Percentiles rank a stretch among this genome's conserved stretches.
phyloP scores from a whole-genome alignment of 768 basidiomycete genomes.

The Mycena vitilis region DNA sequence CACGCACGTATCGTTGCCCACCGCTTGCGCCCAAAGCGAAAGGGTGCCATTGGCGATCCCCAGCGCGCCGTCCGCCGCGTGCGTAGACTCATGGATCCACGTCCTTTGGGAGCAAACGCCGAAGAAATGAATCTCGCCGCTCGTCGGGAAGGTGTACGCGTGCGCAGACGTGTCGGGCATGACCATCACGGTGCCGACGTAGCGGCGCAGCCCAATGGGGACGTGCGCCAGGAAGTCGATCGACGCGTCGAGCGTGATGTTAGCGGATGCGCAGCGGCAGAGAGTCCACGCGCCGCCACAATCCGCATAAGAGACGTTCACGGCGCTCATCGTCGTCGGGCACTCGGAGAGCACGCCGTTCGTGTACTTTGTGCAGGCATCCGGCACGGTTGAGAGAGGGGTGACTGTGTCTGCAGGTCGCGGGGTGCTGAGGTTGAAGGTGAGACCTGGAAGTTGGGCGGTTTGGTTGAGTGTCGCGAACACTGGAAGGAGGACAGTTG shows the following conservation, averaged over 20 bases:
- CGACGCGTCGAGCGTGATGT: constrained; percentile 12
- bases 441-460: too few relatives aligned
- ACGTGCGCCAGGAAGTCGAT: constrained; percentile 26
- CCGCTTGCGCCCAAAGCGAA: constrained; percentile 2
- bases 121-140: constrained; percentile 25
- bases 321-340: too few relatives aligned
- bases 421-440: too few relatives aligned
- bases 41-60: not conserved
- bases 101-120: constrained; percentile 7
- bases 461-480: too few relatives aligned
- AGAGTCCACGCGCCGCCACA: constrained; percentile 18
- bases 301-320: constrained; percentile 13
- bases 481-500: too few relatives aligned
- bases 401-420: too few relatives aligned
- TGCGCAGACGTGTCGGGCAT: not conserved
- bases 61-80: too few relatives aligned
- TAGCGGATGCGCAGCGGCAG: constrained; percentile 23
- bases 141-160: constrained; percentile 13
- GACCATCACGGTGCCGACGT: constrained; percentile 15
- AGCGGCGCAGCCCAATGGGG: constrained; percentile 27
- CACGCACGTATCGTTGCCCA: not conserved
- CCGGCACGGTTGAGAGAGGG: too few relatives aligned
- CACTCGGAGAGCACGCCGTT: too few relatives aligned
- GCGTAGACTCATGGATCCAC: constrained; percentile 16
- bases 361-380: too few relatives aligned